Evolutionary conservation across 169 alveolate species (phyloP), one percentile per base, ranked within the genome.

Genomic region (Eimeria necatrix): DNA sequence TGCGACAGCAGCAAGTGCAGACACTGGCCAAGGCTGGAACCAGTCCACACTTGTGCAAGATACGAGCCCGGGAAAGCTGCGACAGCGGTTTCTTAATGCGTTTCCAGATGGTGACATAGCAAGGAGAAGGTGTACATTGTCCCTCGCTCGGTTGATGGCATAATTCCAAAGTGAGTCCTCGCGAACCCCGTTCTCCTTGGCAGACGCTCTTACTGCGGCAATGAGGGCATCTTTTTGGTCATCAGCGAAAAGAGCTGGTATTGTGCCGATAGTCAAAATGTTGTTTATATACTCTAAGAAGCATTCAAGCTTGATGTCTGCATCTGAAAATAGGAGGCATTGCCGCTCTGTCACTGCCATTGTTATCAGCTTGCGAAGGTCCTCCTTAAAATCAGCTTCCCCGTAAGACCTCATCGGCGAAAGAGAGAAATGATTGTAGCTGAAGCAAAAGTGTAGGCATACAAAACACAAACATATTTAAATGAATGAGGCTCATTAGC

Each of bases 1-100:
- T 32, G 99, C 99, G 68, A 99, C 99, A 83, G 98, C 99, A 94
- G 97, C 96, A 84, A 99, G 96, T 1, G 99, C 99, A 70, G 98
- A 99, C 64, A 96, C 96, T 6, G 99, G 97, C 99, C 99, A 98
- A 91, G 98, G 99, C 56, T 99, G 99, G 96, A 98, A 98, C 99
- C 99, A 98, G 96, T 98, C 99, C 78, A 99, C 99, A 68, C 98
- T 99, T 86, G 99, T 98, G 96, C 99, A 97, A 73, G 99, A 98
- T 91, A 98, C 98, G 93, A 99, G 95, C 20, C 99, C 99, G 12
- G 99, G 99, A 32, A 99, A 99, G 96, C 97, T 98, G 61, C 99
- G 97, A 90, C 99, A 98, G 48, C 99, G 94, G 46, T 97, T 95
- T 80, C 99, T 96, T 59, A 98, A 96, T 59, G 98, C 96, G 76